These are phyloP conservation scores for Phytophthora lateralis DNA, from an alignment of 352 stramenopile genomes.

Conservation along the genomic window DNA sequence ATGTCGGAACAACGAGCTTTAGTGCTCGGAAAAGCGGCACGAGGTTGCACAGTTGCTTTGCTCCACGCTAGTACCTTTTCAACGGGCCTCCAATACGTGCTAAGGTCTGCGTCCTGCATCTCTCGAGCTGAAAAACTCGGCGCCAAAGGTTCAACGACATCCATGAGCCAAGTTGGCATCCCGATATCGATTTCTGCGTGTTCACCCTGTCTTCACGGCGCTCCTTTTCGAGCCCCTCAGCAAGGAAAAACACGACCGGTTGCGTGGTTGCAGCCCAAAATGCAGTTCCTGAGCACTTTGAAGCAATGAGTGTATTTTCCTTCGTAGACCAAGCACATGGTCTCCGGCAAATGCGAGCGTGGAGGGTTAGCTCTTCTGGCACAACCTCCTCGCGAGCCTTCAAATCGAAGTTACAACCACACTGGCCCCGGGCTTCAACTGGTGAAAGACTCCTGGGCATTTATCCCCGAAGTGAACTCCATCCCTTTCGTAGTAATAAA, in stretches of 20 bases:
- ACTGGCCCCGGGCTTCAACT: background rate
- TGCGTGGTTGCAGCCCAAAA: background rate
- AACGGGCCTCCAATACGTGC: no score
- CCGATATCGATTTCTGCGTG: background rate
- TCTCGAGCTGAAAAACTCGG: background rate
- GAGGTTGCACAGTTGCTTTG: background rate
- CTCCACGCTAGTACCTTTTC: background rate
- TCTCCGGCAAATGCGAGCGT: constrained; percentile 24
- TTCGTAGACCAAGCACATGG: constrained; percentile 34
- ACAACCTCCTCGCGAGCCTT: background rate
- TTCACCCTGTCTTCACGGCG: background rate
- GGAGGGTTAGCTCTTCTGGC: background rate
- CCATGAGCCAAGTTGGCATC: background rate
- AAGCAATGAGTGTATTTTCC: constrained; percentile 33
- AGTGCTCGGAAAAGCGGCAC: background rate
- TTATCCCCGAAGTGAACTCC: background rate
- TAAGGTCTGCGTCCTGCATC: background rate
- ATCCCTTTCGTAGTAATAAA: background rate
- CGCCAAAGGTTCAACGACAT: background rate
- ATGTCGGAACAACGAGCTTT: background rate
- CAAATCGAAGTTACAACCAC: background rate
- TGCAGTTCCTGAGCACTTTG: background rate
- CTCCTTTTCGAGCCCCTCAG: background rate
- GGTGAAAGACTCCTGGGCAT: background rate
- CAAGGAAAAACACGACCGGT: background rate